Evolutionary conservation across 768 basidiomycete species (phyloP), one percentile per base, ranked within the genome.

Genomic region (Terana coerulea): DNA sequence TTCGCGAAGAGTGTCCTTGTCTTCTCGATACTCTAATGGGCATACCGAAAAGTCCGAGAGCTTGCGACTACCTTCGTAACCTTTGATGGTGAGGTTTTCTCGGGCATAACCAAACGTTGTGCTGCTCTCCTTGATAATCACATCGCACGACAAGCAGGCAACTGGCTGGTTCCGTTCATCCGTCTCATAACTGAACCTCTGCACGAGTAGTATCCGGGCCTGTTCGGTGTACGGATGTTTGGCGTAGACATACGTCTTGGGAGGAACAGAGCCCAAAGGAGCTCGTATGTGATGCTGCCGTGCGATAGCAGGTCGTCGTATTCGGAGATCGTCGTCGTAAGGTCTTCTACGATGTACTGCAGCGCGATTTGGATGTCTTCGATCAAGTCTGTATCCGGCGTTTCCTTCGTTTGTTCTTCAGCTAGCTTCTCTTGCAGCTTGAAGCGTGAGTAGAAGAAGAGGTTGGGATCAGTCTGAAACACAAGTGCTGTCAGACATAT

Each of bases 201-300:
- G 44, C 25, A 37, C 46, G 24, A 26, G 24, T 7, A 40, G 40
- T 1, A 53, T 26, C 12, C 31, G n/a, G 6, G 28, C 26, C 30
- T 53, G 52, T 17, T 53, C 45, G 1, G 39, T 47, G 6, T 17
- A 12, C 19, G 5, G 8, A 17, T 53, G 26, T 15, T 43, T 35
- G 12, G 14, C 41, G 33, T 36, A 41, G 24, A 47, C 45, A 11
- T 34, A 35, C 1, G 33, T 25, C 15, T 47, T 53, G 3, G 52
- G 52, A 4, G 25, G 17, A 53, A 37, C 2, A 53, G 44, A 3
- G 52, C 36, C 52, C 52, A 53, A 21, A 53, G 31, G 33, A 45
- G 39, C 2, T 40, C 37, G 44, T 24, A 53, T 2, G 52, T 29
- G 15, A 46, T 53, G 11, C 24, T 34, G 15, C 39, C 35, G 22